These are phyloP conservation scores for Endogone sp. DNA, from an alignment of 192 early-diverging fungal species.

Conservation along the genomic window DNA sequence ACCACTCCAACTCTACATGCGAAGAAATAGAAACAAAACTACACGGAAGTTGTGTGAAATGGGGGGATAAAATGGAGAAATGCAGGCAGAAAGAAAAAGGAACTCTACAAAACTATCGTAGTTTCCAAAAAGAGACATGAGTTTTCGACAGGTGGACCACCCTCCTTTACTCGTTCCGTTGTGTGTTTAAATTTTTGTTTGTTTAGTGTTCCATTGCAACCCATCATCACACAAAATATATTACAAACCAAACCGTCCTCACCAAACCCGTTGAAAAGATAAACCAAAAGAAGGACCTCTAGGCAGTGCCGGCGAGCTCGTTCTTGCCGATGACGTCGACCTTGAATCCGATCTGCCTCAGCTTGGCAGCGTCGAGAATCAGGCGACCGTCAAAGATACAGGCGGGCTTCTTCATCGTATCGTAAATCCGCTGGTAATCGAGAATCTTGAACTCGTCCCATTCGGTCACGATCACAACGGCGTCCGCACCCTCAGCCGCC, in stretches of 20 bases:
- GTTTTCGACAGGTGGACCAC: no score
- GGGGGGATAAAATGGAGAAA: no score
- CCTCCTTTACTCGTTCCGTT: no score
- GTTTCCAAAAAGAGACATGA: no score
- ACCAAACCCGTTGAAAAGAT: neutral
- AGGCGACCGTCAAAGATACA: conserved; percentile 91
- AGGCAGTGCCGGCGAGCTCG: conserved; percentile 28
- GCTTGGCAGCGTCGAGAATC: conserved; percentile 60
- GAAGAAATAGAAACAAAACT: no score
- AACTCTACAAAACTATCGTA: no score
- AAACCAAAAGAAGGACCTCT: neutral
- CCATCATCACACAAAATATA: neutral
- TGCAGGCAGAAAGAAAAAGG: no score
- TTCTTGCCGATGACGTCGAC: conserved; percentile 68
- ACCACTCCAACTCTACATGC: no score
- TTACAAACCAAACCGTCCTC: neutral
- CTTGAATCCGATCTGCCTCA: conserved; percentile 77
- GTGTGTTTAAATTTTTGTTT: neutral
- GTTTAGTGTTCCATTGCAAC: neutral
- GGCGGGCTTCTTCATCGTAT: conserved; percentile 77
- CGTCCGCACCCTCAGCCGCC: conserved; percentile 68
- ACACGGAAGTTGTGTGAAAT: no score
- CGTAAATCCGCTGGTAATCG: conserved; percentile 67
- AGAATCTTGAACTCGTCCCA: conserved; percentile 86
- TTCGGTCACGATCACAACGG: conserved; percentile 78